These are phyloP conservation scores for Penicillium waksmanii DNA, from an alignment of 495 filamentous ascomycete species.

Conservation along the genomic window DNA sequence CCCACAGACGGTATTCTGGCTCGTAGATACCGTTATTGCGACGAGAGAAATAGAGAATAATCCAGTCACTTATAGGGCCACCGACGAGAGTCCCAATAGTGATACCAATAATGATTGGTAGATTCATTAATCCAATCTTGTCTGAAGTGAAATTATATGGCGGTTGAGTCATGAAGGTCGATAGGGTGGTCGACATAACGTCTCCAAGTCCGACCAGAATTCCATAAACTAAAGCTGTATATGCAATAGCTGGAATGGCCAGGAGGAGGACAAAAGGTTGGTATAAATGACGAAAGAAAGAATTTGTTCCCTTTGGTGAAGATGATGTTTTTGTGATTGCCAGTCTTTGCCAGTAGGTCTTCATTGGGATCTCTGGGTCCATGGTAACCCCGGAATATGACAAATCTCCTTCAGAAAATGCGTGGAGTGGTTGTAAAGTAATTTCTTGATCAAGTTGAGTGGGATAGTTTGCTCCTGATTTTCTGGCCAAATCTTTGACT, in stretches of 20 bases:
- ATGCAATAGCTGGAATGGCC: slow-evolving; percentile 38
- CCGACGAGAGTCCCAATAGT: slow-evolving; percentile 35
- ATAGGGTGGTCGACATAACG: slow-evolving; percentile 29
- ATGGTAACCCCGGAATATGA: too few species aligned
- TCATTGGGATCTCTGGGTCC: too few species aligned
- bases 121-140: slow-evolving; percentile 37
- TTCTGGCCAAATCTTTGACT: too few species aligned
- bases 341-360: too few species aligned
- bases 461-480: too few species aligned
- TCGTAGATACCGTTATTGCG: slow-evolving; percentile 41
- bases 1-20: slow-evolving; percentile 40
- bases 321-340: too few species aligned
- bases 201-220: slow-evolving; percentile 29
- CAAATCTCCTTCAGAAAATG: too few species aligned
- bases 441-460: too few species aligned
- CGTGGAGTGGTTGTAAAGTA: too few species aligned
- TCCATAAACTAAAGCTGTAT: slow-evolving; percentile 35
- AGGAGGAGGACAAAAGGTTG: slow-evolving; percentile 25
- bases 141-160: slow-evolving; percentile 42
- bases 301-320: too few species aligned
- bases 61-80: slow-evolving; percentile 38
- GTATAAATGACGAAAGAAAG: too few species aligned
- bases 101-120: slow-evolving; percentile 38
- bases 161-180: slow-evolving; percentile 29
- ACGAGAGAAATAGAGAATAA: slow-evolving; percentile 31